Base-by-base conservation (phyloP, 495 filamentous ascomycete species). In the Penicillium soppii region DNA sequence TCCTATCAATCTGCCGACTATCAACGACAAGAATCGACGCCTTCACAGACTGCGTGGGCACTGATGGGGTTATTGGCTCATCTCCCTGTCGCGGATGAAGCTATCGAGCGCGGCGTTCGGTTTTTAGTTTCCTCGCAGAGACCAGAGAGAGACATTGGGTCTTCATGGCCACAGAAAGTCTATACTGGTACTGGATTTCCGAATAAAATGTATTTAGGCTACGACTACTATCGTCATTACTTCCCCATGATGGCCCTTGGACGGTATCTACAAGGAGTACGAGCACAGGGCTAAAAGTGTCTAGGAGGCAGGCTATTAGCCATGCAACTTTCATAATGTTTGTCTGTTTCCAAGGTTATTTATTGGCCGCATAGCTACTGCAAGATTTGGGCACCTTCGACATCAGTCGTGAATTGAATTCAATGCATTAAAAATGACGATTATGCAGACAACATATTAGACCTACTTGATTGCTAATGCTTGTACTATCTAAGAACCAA, bases 171-270 rank as follows among this genome's bases (percentile, higher is more conserved):
- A 0, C 58, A 68, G 30, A 12, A 23, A 1, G 19, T 41, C 6
- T 71, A 68, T 38, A 68, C 68, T 16, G 70, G 58, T 1, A 69
- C 64, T 12, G 72, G 70, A 1, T 74, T 76, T 43, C 71, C 72
- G 1, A 59, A 55, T 17, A 51, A 60, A 36, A 63, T 71, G 23
- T 74, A 70, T 32, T 8, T 73, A 26, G 62, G 62, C 1, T 76
- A 74, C 46, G 35, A 29, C 4, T 63, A 53, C 16, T 74, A 76
- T 44, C 52, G 42, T 1, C 70, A 73, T 45, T 68, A 67, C 36
- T 76, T 76, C 40, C 67, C 71, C 7, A 62, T 73, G 47, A 71
- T 70, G 62, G 69, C 72, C 2, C 51, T 75, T 23, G 65, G 66
- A 2, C 42, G 67, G 22, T 75, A 67, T 48, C 1, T 61, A 15